Conservation (phyloP, 1,139 yeast genomes). For the Lodderomyces elongisporus region DNA sequence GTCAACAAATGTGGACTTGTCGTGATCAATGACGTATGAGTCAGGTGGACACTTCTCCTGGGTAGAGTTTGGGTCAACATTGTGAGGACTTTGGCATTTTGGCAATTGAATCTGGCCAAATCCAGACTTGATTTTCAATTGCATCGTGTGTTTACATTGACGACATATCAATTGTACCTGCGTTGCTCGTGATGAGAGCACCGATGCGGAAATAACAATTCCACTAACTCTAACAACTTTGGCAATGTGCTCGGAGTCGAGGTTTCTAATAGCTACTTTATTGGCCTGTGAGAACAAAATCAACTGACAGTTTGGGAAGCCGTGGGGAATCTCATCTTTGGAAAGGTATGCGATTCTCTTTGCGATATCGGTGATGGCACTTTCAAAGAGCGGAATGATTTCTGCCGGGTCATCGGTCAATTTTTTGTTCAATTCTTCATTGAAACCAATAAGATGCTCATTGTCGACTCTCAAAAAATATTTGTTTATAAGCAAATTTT, state of each 20-base stretch:
- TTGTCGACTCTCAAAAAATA: conserved; percentile 72
- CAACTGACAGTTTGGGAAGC: conserved; percentile 80
- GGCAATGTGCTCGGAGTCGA: conserved; percentile 85
- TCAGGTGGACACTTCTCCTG: conserved; percentile 78
- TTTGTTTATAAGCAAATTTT: conserved; percentile 73
- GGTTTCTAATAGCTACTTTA: conserved; percentile 68
- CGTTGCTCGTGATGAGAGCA: conserved; percentile 84
- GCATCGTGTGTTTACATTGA: conserved; percentile 76
- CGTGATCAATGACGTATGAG: conserved; percentile 91
- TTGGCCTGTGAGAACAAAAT: conserved; percentile 71
- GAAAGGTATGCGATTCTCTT: conserved; percentile 66
- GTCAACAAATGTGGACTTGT: conserved; percentile 85
- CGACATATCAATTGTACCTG: conserved; percentile 82
- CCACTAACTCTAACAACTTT: conserved; percentile 90
- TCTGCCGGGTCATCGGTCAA: conserved; percentile 85
- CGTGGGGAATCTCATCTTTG: conserved; percentile 48
- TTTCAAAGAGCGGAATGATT: conserved; percentile 83
- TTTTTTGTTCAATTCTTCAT: conserved; percentile 83
- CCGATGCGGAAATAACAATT: conserved; percentile 87
- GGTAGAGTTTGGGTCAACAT: conserved; percentile 28
- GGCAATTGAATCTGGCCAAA: conserved; percentile 82
- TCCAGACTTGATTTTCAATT: conserved; percentile 62
- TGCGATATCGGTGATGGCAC: conserved; percentile 87
- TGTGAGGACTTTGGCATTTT: conserved; percentile 62
- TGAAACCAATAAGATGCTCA: conserved; percentile 81